Conservation (phyloP, 306 rosid species). For the Fragaria nilgerrensis region DNA sequence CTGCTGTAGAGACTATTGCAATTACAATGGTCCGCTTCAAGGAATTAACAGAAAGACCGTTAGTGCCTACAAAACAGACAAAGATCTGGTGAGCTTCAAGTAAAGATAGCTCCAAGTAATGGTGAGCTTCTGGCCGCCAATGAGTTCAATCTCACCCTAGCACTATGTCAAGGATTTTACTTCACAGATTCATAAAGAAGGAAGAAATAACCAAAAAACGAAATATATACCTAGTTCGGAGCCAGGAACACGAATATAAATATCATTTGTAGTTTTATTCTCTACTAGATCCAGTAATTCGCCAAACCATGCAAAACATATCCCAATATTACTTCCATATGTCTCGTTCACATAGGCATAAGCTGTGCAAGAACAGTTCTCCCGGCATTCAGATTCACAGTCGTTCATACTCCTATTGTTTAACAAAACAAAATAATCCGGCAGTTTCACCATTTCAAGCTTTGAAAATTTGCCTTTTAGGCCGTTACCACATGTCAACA, state of each 20-base stretch:
- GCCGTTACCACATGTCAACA: constrained; percentile 17
- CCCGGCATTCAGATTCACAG: constrained; percentile 39
- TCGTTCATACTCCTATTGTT: constrained; percentile 23
- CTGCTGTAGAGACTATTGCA: not conserved
- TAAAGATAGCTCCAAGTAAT: not conserved
- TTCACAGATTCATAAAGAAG: not conserved
- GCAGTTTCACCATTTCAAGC: constrained; percentile 5
- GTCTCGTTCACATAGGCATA: constrained; percentile 33
- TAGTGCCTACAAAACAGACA: too few relatives aligned
- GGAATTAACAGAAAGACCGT: too few relatives aligned
- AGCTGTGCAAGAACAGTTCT: constrained; percentile 60
- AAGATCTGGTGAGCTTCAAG: too few relatives aligned
- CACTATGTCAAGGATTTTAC: not conserved
- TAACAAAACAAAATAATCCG: not conserved
- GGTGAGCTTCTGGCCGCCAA: not conserved
- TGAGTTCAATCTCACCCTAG: not conserved
- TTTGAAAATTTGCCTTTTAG: not conserved
- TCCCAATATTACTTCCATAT: not conserved
- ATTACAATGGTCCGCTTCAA: not conserved
- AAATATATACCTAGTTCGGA: not conserved
- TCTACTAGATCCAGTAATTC: not conserved
- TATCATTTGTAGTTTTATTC: not conserved
- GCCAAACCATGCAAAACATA: constrained; percentile 13
- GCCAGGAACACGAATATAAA: not conserved
- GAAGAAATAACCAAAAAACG: not conserved